Percentiles rank a stretch among this genome's conserved stretches.
These are phyloP conservation scores for Aegilops sharonensis DNA, from an alignment of 176 grass and related monocot genomes.

Conservation along the genomic window DNA sequence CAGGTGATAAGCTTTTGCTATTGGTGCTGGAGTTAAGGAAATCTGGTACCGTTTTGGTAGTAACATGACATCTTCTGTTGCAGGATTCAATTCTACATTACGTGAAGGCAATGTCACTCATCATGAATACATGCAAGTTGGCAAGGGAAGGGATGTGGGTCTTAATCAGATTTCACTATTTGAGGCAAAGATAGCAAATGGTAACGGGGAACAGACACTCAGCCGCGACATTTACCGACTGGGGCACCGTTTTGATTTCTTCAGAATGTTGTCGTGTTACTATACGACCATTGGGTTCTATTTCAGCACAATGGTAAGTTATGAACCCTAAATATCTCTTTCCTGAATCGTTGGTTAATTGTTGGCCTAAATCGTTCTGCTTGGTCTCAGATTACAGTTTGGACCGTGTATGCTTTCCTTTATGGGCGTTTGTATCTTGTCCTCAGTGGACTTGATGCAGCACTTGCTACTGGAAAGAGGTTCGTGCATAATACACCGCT, in stretches of 20 bases:
- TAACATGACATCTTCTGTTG: slow-evolving; percentile 24
- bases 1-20: slow-evolving; percentile 43
- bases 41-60: background rate
- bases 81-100: slow-evolving; percentile 98
- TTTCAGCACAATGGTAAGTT: slow-evolving; percentile 89
- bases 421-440: slow-evolving; percentile 95
- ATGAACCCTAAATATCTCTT: background rate
- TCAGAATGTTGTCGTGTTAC: slow-evolving; percentile 97
- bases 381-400: slow-evolving; percentile 75
- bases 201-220: slow-evolving; percentile 94
- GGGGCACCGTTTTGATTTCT: slow-evolving; percentile 98
- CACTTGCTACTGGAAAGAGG: slow-evolving; percentile 67
- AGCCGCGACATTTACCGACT: slow-evolving; percentile 94
- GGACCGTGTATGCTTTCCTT: slow-evolving; percentile 94
- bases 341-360: background rate
- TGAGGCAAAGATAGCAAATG: slow-evolving; percentile 99
- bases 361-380: background rate
- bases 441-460: slow-evolving; percentile 88
- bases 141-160: slow-evolving; percentile 99
- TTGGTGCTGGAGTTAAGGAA: background rate
- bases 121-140: slow-evolving; percentile 99
- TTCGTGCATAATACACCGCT: slow-evolving; percentile 85
- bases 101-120: slow-evolving; percentile 98
- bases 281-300: slow-evolving; percentile 98
- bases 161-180: slow-evolving; percentile 97